Conservation (phyloP, 2,329 filamentous ascomycete genomes). For the Epichloe uncinata region DNA sequence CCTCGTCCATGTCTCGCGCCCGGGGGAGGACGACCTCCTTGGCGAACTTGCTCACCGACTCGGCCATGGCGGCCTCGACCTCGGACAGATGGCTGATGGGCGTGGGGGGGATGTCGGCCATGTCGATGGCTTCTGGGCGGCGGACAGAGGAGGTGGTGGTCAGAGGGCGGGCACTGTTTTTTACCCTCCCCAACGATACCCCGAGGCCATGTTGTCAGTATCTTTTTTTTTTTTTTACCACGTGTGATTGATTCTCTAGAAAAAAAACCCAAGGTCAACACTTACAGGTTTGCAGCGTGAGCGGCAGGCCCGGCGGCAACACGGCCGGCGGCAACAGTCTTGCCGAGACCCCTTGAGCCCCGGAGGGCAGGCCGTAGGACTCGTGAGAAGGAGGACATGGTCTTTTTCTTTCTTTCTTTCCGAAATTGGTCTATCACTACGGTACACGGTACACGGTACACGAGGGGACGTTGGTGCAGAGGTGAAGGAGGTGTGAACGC, state of each 20-base stretch:
- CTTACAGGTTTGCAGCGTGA: conserved; percentile 14
- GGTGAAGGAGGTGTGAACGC: not conserved
- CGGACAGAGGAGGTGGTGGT: conserved; percentile 44
- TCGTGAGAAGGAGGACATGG: conserved; percentile 35
- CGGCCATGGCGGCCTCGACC: conserved; percentile 76
- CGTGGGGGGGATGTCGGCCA: conserved; percentile 74
- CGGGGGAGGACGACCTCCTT: conserved; percentile 80
- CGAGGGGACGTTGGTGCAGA: no score
- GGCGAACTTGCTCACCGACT: conserved; percentile 83
- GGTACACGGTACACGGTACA: no score
- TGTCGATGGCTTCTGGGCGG: conserved; percentile 38
- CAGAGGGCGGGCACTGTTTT: conserved; percentile 32
- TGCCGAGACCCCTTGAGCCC: conserved; percentile 25
- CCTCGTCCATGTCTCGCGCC: conserved; percentile 95
- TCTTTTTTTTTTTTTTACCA: no score
- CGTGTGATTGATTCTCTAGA: not conserved
- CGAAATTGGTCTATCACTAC: no score
- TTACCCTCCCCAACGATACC: no score
- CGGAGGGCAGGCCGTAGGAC: conserved; percentile 38
- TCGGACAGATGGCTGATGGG: conserved; percentile 91
- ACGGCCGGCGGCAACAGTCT: conserved; percentile 12
- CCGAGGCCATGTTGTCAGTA: no score
- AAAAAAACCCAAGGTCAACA: no score
- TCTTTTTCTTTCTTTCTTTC: not conserved
- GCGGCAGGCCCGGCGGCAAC: not conserved